Conservation (phyloP, 2,329 filamentous ascomycete species). For the Aureobasidium sp. region DNA sequence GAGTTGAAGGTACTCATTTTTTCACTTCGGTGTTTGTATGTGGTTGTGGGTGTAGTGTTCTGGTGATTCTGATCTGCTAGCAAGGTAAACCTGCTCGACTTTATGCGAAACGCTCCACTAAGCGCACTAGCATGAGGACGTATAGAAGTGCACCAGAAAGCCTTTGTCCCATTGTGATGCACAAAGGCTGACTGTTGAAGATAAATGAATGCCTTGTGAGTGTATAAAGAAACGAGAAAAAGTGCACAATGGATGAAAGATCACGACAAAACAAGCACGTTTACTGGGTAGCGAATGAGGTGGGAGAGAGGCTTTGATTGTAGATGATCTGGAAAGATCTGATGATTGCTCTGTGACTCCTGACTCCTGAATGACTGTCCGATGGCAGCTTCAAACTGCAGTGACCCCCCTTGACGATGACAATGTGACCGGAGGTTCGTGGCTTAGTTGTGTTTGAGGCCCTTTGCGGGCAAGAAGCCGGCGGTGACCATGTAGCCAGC, state of each 20-base stretch:
- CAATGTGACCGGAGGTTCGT: not conserved
- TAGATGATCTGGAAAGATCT: not conserved
- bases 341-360: not conserved
- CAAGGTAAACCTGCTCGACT: not conserved
- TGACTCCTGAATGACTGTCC: not conserved
- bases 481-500: not conserved
- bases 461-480: not conserved
- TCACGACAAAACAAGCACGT: not conserved
- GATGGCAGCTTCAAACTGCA: not conserved
- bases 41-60: too few species aligned
- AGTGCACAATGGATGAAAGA: not conserved
- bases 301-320: not conserved
- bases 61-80: not conserved
- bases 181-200: not conserved
- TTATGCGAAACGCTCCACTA: not conserved
- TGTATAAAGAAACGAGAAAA: not conserved
- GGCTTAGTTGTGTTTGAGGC: not conserved
- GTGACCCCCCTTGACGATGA: not conserved
- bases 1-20: not conserved
- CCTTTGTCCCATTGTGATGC: not conserved
- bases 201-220: not conserved
- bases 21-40: not conserved
- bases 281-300: not conserved
- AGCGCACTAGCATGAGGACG: accelerated
- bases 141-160: too few species aligned